Evolutionary conservation across 1,284 basidiomycete species (phyloP), one percentile per base, ranked within the genome.

Genomic region (Puccinia hordei): DNA sequence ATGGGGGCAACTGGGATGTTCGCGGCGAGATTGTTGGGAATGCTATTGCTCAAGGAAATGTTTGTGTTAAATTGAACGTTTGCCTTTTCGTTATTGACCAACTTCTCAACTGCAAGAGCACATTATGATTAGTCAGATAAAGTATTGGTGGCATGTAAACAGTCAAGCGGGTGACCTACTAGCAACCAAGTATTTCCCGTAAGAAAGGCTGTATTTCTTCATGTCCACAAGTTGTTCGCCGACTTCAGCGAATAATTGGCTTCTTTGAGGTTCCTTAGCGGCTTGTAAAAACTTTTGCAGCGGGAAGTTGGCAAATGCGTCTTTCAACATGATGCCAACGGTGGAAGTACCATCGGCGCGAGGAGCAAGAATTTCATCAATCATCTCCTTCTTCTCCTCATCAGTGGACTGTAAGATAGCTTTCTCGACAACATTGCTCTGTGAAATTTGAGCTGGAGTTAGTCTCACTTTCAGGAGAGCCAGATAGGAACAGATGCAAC

Each of bases 391-490:
- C 76, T 92, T 90, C 81, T 89, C 91, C 27, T 90, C 89, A 0
- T 88, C 74, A 78, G 90, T 89, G 0, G 92, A 90, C 30, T 88
- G 90, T 30, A 91, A 86, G 65, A 98, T 88, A 0, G 94, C 94
- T 86, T 95, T 94, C 87, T 99, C 97, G 85, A 94, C 92, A 24
- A 99, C 97, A 84, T 99, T 99, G 6, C 78, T 80, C 24, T 93
- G 41, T 1, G 12, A n/a, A n/a, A n/a, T n/a, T 95, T 0, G 96
- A 95, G 84, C 96, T 98, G 13, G 61, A 86, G 98, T 98, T 87
- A 89, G 88, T 95, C 24, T 13, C 9, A 19, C 44, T 22, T 22
- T 6, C 10, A 9, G 22, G 6, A 57, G 27, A 24, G 2, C 6
- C 35, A 55, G 19, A 57, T 53, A 30, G 15, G 17, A 9, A 15